Percentiles rank a stretch among this genome's conserved stretches.
These are phyloP conservation scores for Dryas octopetala DNA, from an alignment of 306 rosid genomes.

Conservation along the genomic window DNA sequence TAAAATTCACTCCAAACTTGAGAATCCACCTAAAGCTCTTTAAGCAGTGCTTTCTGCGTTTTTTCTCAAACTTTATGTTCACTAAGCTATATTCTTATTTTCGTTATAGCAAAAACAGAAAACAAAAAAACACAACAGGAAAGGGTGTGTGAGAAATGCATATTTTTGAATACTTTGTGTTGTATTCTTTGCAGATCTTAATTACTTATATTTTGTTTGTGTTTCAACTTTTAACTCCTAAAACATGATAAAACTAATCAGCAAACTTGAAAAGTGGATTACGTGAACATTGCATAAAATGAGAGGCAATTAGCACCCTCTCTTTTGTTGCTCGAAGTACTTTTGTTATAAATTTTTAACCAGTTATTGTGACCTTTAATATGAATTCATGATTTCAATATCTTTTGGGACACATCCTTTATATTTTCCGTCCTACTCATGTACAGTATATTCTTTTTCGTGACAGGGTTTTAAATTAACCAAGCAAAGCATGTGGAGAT, in stretches of 20 bases:
- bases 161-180: neutral
- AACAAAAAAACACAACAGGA: no score
- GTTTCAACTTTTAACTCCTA: neutral
- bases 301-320: neutral
- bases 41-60: neutral
- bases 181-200: neutral
- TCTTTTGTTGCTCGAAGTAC: neutral
- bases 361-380: neutral
- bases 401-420: conserved; percentile 1
- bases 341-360: neutral
- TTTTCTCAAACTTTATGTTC: neutral
- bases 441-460: conserved; percentile 5
- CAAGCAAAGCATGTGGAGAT: conserved; percentile 80
- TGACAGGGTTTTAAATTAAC: conserved; percentile 80
- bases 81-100: neutral
- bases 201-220: neutral
- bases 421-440: neutral
- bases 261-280: neutral
- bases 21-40: neutral
- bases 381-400: neutral
- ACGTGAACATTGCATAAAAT: neutral
- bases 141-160: neutral
- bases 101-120: neutral
- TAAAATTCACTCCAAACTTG: neutral
- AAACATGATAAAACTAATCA: neutral